A percentile compares a stretch with the other conserved stretches of the same genome.
phyloP scores from a whole-genome alignment of 2,329 filamentous ascomycete genomes.

The Colletotrichum agaves region DNA sequence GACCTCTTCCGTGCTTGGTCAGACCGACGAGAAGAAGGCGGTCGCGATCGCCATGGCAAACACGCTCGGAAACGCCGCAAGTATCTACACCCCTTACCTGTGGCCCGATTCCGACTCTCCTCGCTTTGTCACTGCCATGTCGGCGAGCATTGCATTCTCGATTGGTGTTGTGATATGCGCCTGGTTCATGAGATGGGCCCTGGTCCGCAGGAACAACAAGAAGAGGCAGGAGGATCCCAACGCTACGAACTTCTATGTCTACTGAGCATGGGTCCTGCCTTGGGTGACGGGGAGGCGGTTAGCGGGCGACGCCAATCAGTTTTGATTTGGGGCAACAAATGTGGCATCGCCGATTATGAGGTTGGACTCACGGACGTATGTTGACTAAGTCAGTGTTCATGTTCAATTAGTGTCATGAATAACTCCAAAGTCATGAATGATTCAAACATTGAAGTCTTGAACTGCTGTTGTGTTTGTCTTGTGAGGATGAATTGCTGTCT shows the following conservation, averaged over 20 bases:
- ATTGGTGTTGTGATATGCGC: constrained; percentile 49
- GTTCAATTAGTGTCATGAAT: too few species aligned
- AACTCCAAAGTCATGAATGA: too few species aligned
- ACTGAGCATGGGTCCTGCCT: constrained; percentile 30
- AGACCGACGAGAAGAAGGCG: constrained; percentile 60
- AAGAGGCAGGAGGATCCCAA: constrained; percentile 40
- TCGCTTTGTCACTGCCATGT: constrained; percentile 39
- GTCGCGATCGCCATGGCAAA: constrained; percentile 49
- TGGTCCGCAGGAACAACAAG: constrained; percentile 51
- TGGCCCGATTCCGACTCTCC: constrained; percentile 36
- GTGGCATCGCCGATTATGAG: too few species aligned
- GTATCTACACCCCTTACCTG: constrained; percentile 40
- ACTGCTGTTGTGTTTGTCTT: too few species aligned
- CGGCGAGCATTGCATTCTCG: constrained; percentile 42
- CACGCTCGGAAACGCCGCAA: constrained; percentile 34
- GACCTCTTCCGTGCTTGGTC: constrained; percentile 52
- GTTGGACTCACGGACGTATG: too few species aligned
- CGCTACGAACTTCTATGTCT: constrained; percentile 45
- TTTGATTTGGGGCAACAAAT: too few species aligned
- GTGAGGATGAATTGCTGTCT: too few species aligned
- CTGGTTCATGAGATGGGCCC: constrained; percentile 48
- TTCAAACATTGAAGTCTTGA: too few species aligned
- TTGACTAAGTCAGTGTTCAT: too few species aligned
- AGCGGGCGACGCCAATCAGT: too few species aligned
- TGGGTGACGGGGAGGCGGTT: too few species aligned